Evolutionary conservation across 1,139 yeast genomes (phyloP).

Genomic region (Pichia sp.): DNA sequence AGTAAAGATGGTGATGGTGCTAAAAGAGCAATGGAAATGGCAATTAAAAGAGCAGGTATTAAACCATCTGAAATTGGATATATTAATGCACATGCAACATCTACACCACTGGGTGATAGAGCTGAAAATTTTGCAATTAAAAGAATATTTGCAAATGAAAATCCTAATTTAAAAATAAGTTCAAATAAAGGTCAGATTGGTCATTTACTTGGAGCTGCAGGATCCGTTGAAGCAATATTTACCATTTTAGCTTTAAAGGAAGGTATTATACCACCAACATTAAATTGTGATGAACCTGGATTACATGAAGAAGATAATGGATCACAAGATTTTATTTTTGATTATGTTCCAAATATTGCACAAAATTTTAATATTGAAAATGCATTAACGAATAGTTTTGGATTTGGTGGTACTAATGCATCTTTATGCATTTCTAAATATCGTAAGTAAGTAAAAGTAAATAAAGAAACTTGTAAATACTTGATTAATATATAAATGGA

Average conservation of each 20-base stretch:
- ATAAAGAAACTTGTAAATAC: not conserved
- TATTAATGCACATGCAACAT: constrained; percentile 95
- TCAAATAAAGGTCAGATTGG: constrained; percentile 93
- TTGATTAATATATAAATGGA: constrained; percentile 31
- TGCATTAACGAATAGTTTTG: constrained; percentile 87
- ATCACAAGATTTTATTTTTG: constrained; percentile 42
- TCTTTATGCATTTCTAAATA: constrained; percentile 45
- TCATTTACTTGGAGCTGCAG: constrained; percentile 93
- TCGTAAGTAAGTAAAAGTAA: not conserved
- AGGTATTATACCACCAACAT: constrained; percentile 67
- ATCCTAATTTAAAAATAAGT: constrained; percentile 40
- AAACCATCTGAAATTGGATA: constrained; percentile 52
- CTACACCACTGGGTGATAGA: constrained; percentile 81
- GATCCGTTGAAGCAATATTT: constrained; percentile 85
- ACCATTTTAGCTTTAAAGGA: constrained; percentile 61
- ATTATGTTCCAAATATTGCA: constrained; percentile 52
- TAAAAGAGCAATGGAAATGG: constrained; percentile 70
- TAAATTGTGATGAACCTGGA: constrained; percentile 57
- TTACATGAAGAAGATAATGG: constrained; percentile 37
- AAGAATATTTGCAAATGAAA: constrained; percentile 38
- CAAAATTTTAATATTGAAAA: constrained; percentile 22
- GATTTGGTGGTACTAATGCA: constrained; percentile 96
- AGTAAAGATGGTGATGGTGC: constrained; percentile 82
- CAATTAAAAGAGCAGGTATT: constrained; percentile 47
- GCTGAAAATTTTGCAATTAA: constrained; percentile 80